Conservation (phyloP, 2,329 filamentous ascomycete genomes). For the Fusarium xylarioides region DNA sequence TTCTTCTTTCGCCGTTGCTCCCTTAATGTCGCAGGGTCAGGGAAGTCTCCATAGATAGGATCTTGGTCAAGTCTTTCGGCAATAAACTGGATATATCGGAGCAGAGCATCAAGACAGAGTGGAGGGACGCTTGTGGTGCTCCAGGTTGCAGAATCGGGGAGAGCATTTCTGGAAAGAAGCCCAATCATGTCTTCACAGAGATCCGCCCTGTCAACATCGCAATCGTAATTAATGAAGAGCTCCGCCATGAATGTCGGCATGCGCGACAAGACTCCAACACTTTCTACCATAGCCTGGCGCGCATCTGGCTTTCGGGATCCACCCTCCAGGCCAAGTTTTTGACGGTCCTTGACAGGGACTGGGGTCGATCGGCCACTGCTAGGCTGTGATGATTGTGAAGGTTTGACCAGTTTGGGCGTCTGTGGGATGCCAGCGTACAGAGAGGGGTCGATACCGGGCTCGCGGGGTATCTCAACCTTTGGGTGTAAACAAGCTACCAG, state of each 20-base stretch:
- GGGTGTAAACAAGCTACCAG: slow-evolving; percentile 93
- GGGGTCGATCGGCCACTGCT: slow-evolving; percentile 87
- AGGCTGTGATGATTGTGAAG: slow-evolving; percentile 70
- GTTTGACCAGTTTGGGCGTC: slow-evolving; percentile 86
- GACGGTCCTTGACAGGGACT: slow-evolving; percentile 89
- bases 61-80: slow-evolving; percentile 83
- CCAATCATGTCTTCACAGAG: slow-evolving; percentile 96
- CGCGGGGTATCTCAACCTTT: slow-evolving; percentile 90
- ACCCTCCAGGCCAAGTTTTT: slow-evolving; percentile 91
- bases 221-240: slow-evolving; percentile 98
- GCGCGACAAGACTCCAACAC: slow-evolving; percentile 86
- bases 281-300: slow-evolving; percentile 97
- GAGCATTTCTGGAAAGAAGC: slow-evolving; percentile 88
- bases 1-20: slow-evolving; percentile 83
- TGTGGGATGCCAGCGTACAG: slow-evolving; percentile 94
- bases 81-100: slow-evolving; percentile 92
- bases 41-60: slow-evolving; percentile 70
- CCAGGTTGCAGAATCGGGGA: slow-evolving; percentile 98
- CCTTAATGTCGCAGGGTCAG: slow-evolving; percentile 70
- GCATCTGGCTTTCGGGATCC: slow-evolving; percentile 93
- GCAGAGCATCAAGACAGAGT: slow-evolving; percentile 88
- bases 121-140: slow-evolving; percentile 98
- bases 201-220: slow-evolving; percentile 89
- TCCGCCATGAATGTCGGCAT: slow-evolving; percentile 97
- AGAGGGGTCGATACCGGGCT: slow-evolving; percentile 87